phyloP scores from a whole-genome alignment of 306 rosid genomes.

The Datisca glomerata region DNA sequence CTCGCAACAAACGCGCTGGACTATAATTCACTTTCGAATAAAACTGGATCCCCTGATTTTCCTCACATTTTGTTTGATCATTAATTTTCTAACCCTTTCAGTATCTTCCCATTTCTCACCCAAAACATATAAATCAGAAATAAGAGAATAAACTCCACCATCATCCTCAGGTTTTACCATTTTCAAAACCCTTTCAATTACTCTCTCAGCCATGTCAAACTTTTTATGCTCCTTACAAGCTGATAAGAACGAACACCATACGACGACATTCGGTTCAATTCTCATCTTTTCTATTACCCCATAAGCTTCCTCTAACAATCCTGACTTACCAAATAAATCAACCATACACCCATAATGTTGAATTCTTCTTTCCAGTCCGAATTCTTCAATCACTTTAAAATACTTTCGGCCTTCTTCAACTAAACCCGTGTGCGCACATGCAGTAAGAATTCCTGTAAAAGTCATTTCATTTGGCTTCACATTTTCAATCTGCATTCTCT shows the following conservation, averaged over 20 bases:
- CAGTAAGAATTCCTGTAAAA: slow-evolving; percentile 51
- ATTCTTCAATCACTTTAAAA: slow-evolving; percentile 43
- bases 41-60: slow-evolving; percentile 32
- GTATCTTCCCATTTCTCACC: slow-evolving; percentile 49
- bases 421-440: slow-evolving; percentile 40
- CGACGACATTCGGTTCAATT: slow-evolving; percentile 31
- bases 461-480: slow-evolving; percentile 47
- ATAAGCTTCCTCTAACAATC: slow-evolving; percentile 50
- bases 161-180: slow-evolving; percentile 30
- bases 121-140: slow-evolving; percentile 44
- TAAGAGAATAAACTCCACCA: slow-evolving; percentile 36
- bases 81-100: slow-evolving; percentile 33
- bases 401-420: slow-evolving; percentile 37
- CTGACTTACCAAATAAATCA: slow-evolving; percentile 46
- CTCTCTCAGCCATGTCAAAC: slow-evolving; percentile 50
- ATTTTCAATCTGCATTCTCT: slow-evolving; percentile 31
- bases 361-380: slow-evolving; percentile 30
- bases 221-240: slow-evolving; percentile 49
- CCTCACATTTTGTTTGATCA: slow-evolving; percentile 26
- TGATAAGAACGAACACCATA: slow-evolving; percentile 38
- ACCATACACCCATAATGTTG: slow-evolving; percentile 57
- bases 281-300: slow-evolving; percentile 33
- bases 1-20: no score
- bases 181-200: slow-evolving; percentile 27
- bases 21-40: slow-evolving; percentile 16